phyloP scores from a whole-genome alignment of 768 basidiomycete genomes.

The Phylloporus scabripes region DNA sequence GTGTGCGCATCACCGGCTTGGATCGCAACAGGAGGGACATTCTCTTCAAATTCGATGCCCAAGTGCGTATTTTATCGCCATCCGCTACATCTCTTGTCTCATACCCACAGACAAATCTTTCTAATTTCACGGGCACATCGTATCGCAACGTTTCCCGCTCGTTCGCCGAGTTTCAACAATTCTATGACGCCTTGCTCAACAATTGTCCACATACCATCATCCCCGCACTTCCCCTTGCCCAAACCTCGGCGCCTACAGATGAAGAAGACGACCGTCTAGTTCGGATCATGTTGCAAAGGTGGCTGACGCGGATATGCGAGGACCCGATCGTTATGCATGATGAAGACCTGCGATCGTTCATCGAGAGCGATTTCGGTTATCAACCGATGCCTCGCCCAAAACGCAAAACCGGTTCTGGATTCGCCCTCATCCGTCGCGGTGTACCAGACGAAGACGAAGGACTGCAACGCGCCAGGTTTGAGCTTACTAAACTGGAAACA shows the following conservation, averaged over 20 bases:
- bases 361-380: constrained; percentile 97
- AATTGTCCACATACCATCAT: constrained; percentile 96
- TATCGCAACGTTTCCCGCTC: constrained; percentile 95
- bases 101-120: constrained; percentile 73
- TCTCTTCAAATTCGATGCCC: constrained; percentile 90
- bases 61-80: constrained; percentile 44
- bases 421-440: constrained; percentile 68
- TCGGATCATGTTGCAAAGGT: constrained; percentile 89
- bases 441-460: constrained; percentile 95
- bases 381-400: constrained; percentile 75
- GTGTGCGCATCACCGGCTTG: constrained; percentile 83
- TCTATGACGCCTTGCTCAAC: constrained; percentile 84
- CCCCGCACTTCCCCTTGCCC: constrained; percentile 91
- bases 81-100: not conserved
- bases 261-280: constrained; percentile 98
- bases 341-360: constrained; percentile 90
- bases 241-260: constrained; percentile 94
- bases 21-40: constrained; percentile 96
- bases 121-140: constrained; percentile 82
- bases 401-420: constrained; percentile 68
- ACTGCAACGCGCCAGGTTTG: constrained; percentile 82
- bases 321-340: constrained; percentile 84
- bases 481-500: constrained; percentile 85
- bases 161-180: constrained; percentile 90
- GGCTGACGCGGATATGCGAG: constrained; percentile 90